A percentile compares a stretch with the other conserved stretches of the same genome.
Conservation (phyloP, 177 flowering plant species). For the Vitis hybrid region DNA sequence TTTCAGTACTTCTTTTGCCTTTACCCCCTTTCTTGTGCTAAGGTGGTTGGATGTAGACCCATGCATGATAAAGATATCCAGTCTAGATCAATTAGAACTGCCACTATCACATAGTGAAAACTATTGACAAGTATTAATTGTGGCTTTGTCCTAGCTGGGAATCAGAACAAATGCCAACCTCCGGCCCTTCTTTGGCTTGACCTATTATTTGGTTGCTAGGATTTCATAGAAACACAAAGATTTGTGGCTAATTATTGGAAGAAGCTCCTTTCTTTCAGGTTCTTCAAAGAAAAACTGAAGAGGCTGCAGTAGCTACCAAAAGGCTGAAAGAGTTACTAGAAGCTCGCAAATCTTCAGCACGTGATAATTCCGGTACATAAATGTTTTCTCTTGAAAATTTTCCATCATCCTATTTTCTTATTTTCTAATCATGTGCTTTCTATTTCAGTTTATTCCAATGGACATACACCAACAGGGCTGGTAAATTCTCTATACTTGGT, state of each 20-base stretch:
- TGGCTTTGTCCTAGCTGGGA: not conserved
- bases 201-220: not conserved
- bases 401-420: not conserved
- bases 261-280: conserved; percentile 48
- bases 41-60: not conserved
- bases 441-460: conserved; percentile 6
- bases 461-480: conserved; percentile 6
- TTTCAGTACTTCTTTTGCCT: not conserved
- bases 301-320: conserved; percentile 99
- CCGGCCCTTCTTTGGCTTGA: not conserved
- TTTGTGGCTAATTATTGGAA: not conserved
- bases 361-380: conserved; percentile 73
- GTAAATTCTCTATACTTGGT: not conserved
- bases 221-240: not conserved
- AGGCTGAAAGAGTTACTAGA: conserved; percentile 96
- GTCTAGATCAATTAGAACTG: not conserved
- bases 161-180: not conserved
- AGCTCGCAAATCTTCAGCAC: conserved; percentile 82
- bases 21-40: not conserved
- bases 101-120: not conserved
- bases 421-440: not conserved
- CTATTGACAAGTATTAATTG: not conserved
- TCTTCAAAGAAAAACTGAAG: conserved; percentile 98
- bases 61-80: not conserved
- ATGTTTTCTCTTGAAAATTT: not conserved